A percentile compares a stretch with the other conserved stretches of the same genome.
phyloP scores from a whole-genome alignment of 176 grass and related monocot genomes.

The Lolium perenne region DNA sequence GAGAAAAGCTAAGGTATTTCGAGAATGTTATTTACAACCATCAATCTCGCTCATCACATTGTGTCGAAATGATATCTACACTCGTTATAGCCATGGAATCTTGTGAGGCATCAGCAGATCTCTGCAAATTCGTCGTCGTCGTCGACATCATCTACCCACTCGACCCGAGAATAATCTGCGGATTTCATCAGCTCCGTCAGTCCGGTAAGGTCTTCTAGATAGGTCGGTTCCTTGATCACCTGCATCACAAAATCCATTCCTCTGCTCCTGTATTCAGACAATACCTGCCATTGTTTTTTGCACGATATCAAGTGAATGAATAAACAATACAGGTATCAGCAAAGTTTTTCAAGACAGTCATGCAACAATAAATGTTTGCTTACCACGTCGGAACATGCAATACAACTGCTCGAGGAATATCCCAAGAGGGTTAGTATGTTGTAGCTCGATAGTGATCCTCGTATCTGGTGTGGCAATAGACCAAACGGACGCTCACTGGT shows the following conservation, averaged over 20 bases:
- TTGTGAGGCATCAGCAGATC: slow-evolving; percentile 31
- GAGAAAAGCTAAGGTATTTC: background rate
- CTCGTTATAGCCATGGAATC: slow-evolving; percentile 3
- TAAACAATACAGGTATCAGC: background rate
- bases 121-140: slow-evolving; percentile 46
- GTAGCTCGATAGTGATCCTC: slow-evolving; percentile 78
- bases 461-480: slow-evolving; percentile 87
- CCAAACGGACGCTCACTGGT: slow-evolving; percentile 52
- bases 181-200: slow-evolving; percentile 87
- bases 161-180: slow-evolving; percentile 51
- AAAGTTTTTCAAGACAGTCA: slow-evolving; percentile 10
- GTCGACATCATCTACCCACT: slow-evolving; percentile 72
- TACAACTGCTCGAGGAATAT: slow-evolving; percentile 84
- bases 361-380: slow-evolving; percentile 37
- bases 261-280: slow-evolving; percentile 76
- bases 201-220: slow-evolving; percentile 89
- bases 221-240: slow-evolving; percentile 90
- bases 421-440: slow-evolving; percentile 82
- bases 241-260: slow-evolving; percentile 87
- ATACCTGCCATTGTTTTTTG: slow-evolving; percentile 58
- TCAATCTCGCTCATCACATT: background rate
- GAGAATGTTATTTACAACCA: background rate
- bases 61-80: slow-evolving; percentile 26
- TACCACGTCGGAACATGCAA: slow-evolving; percentile 81
- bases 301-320: background rate